These are phyloP conservation scores for Monascus purpureus DNA, from an alignment of 495 filamentous ascomycete genomes.

Conservation along the genomic window DNA sequence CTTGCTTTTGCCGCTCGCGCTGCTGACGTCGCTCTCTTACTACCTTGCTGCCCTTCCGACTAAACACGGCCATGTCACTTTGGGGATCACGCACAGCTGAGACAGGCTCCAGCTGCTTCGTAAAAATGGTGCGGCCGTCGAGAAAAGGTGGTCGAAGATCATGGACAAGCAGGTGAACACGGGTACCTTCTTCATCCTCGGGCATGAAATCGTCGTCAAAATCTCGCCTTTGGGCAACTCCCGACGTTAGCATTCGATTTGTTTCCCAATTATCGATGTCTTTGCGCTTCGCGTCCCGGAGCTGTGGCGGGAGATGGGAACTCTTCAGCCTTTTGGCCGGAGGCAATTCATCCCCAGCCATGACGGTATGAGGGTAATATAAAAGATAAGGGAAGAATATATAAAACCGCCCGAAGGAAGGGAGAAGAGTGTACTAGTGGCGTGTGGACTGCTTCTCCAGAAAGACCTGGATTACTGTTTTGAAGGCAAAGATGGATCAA, in stretches of 20 bases:
- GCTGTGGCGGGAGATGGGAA: constrained; percentile 21
- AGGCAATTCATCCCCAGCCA: constrained; percentile 24
- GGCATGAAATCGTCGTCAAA: constrained; percentile 68
- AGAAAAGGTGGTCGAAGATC: constrained; percentile 92
- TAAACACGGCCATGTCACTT: constrained; percentile 98
- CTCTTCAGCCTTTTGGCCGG: constrained; percentile 32
- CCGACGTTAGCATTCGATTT: constrained; percentile 94
- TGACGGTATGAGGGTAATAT: constrained; percentile 4
- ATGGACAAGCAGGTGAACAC: constrained; percentile 85
- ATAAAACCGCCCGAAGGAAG: too few species aligned
- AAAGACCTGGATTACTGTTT: too few species aligned
- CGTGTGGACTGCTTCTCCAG: too few species aligned
- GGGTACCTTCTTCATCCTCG: constrained; percentile 82
- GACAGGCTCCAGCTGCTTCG: constrained; percentile 91
- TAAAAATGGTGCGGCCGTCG: constrained; percentile 90
- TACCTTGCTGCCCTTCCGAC: constrained; percentile 85
- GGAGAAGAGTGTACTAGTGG: too few species aligned
- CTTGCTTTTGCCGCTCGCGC: constrained; percentile 86
- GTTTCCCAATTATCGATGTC: constrained; percentile 97
- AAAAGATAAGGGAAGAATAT: background rate
- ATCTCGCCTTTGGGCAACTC: constrained; percentile 81
- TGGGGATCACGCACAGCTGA: constrained; percentile 87
- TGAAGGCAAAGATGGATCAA: too few species aligned
- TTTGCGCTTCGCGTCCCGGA: constrained; percentile 59
- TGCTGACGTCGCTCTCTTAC: constrained; percentile 85